Evolutionary conservation across 1,139 yeast species (phyloP).

Genomic region (Kodamaea derodonti): DNA sequence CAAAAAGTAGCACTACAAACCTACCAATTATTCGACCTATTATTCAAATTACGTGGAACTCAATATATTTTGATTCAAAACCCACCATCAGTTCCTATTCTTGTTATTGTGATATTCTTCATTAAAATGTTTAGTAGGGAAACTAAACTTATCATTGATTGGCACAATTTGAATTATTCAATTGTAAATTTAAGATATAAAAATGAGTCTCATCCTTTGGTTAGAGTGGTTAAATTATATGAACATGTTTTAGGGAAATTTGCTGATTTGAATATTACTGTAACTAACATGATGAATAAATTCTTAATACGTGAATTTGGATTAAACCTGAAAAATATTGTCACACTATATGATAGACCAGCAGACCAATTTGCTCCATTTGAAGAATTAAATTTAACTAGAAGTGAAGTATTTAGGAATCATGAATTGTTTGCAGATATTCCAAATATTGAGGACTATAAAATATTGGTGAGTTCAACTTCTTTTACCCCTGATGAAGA

Average conservation of each 20-base stretch:
- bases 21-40: constrained; percentile 37
- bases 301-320: constrained; percentile 57
- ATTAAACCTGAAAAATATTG: constrained; percentile 29
- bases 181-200: constrained; percentile 67
- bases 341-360: constrained; percentile 71
- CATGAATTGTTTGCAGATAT: constrained; percentile 39
- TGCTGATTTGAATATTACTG: constrained; percentile 68
- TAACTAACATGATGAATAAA: constrained; percentile 68
- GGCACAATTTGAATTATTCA: constrained; percentile 94
- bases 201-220: constrained; percentile 57
- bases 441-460: constrained; percentile 37
- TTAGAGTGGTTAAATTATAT: constrained; percentile 51
- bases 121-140: constrained; percentile 52
- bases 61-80: constrained; percentile 79
- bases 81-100: constrained; percentile 88
- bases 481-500: constrained; percentile 97
- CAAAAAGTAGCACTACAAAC: constrained; percentile 60
- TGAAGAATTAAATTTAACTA: constrained; percentile 12
- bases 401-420: constrained; percentile 32
- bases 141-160: constrained; percentile 73
- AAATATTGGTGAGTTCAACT: constrained; percentile 76
- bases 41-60: constrained; percentile 57
- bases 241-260: constrained; percentile 57
- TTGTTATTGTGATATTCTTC: constrained; percentile 59
- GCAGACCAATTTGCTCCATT: constrained; percentile 62